phyloP scores from a whole-genome alignment of 2,329 filamentous ascomycete species.

The Ophiostoma quercus region DNA sequence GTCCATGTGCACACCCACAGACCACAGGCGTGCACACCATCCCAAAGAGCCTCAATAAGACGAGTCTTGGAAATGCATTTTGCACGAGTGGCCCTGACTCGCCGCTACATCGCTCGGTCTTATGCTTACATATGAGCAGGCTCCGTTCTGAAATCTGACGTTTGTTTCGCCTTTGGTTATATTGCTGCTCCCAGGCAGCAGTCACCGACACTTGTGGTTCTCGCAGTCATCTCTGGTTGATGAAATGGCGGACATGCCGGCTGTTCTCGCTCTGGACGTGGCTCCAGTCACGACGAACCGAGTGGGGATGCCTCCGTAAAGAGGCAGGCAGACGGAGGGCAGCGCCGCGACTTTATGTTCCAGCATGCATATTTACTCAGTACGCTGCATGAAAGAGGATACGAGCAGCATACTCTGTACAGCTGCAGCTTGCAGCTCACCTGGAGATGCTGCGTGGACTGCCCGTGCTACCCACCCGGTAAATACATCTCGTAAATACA shows the following conservation, averaged over 20 bases:
- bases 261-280: slow-evolving; percentile 17
- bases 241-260: slow-evolving; percentile 20
- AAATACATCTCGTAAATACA: not conserved
- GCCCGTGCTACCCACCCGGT: not conserved
- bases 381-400: slow-evolving; percentile 7
- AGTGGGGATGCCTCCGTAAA: slow-evolving; percentile 11
- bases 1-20: slow-evolving; percentile 9
- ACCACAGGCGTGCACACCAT: not conserved
- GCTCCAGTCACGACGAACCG: slow-evolving; percentile 20
- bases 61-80: not conserved
- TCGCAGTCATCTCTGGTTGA: slow-evolving; percentile 11
- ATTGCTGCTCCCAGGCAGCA: not conserved
- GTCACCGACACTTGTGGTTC: slow-evolving; percentile 4
- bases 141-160: not conserved
- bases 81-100: not conserved
- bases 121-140: not conserved
- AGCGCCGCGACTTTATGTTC: not conserved
- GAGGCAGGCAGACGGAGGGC: not conserved
- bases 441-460: not conserved
- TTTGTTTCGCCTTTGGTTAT: not conserved
- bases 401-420: not conserved
- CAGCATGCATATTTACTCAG: not conserved
- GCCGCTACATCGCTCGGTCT: not conserved
- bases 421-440: not conserved
- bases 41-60: not conserved